Evolutionary conservation across 139 green algal species (phyloP), one percentile per base, ranked within the genome.

Genomic region (Chlorella ohadii): DNA sequence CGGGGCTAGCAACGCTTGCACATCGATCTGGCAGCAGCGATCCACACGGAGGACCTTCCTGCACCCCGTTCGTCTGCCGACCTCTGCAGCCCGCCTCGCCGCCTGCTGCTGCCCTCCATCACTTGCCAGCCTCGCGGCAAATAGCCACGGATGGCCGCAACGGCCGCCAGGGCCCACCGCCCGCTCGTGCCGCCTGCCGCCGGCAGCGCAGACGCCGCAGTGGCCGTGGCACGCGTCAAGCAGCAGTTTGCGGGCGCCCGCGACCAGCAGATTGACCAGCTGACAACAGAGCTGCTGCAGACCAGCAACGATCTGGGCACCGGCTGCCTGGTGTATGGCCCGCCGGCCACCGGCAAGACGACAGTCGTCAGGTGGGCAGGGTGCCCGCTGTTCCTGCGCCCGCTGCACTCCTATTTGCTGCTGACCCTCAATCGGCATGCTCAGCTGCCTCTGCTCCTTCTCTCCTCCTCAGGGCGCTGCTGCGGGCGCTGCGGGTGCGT

Each of bases 311-410:
- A 7, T 13, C 31, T 31, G 75, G 31, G 51, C 51, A 25, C 39
- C 20, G 31, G 22, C 68, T 51, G 36, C 19, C 31, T 99, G 91
- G 93, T 93, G 0, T 71, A 88, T 55, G 90, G 90, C 1, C 75
- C 83, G 4, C 59, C 75, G 12, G 79, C 83, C 20, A 91, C 86
- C 4, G 90, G 90, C 39, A 93, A 93, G 79, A 91, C 90, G 15
- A 41, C 64, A 4, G 57, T 93, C 19, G 67, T 92, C 33, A 87
- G 85, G 88, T 89, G 38, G 7, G 84, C n/a, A 38, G 33, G 23
- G 3, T 12, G 1, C 6, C 12, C 23, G 71, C 39, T 13, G 33
- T 78, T 59, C 12, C 51, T 13, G 51, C 51, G 51, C 51, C 51
- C 51, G 51, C 51, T 59, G 12, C 51, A 19, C 51, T 59, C 51